Evolutionary conservation across 805 yeast genomes (phyloP).

Genomic region (Nakazawaea anatomiae): DNA sequence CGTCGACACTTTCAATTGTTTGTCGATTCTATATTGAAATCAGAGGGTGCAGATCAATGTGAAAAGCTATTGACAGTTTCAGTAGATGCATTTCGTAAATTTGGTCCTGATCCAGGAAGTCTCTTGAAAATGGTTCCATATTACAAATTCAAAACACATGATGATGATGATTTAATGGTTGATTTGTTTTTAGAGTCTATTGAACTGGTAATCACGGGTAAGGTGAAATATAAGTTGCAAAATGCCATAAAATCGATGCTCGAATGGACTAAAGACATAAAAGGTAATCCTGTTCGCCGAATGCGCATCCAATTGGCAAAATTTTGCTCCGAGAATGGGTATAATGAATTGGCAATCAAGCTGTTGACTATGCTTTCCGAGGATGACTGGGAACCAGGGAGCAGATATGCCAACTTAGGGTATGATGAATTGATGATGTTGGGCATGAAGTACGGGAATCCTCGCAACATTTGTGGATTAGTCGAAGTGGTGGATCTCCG

Average conservation of each 20-base stretch:
- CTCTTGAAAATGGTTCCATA: constrained; percentile 17
- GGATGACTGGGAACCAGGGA: constrained; percentile 8
- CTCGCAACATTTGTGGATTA: constrained; percentile 15
- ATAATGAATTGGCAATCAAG: constrained; percentile 17
- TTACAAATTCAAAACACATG: constrained; percentile 6
- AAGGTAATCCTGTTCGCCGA: too few species aligned
- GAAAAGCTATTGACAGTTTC: constrained; percentile 20
- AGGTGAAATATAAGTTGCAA: too few species aligned
- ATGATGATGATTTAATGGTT: neutral
- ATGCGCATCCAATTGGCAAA: constrained; percentile 15
- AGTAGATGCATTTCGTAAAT: constrained; percentile 23
- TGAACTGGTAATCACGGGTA: too few species aligned
- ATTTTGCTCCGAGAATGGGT: constrained; percentile 22
- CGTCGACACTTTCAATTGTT: constrained; percentile 18
- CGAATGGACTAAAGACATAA: too few species aligned
- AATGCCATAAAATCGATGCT: too few species aligned
- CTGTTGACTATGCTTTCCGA: constrained; percentile 16
- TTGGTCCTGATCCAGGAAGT: constrained; percentile 23
- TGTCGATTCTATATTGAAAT: constrained; percentile 20
- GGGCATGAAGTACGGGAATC: constrained; percentile 20
- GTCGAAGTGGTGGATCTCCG: constrained; percentile 13
- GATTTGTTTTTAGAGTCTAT: constrained; percentile 10
- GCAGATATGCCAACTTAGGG: constrained; percentile 1
- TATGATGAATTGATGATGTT: constrained; percentile 20
- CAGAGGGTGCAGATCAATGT: constrained; percentile 17